Evolutionary conservation across 331 rosid species (phyloP), one percentile per base, ranked within the genome.

Genomic region (Quercus phellos): DNA sequence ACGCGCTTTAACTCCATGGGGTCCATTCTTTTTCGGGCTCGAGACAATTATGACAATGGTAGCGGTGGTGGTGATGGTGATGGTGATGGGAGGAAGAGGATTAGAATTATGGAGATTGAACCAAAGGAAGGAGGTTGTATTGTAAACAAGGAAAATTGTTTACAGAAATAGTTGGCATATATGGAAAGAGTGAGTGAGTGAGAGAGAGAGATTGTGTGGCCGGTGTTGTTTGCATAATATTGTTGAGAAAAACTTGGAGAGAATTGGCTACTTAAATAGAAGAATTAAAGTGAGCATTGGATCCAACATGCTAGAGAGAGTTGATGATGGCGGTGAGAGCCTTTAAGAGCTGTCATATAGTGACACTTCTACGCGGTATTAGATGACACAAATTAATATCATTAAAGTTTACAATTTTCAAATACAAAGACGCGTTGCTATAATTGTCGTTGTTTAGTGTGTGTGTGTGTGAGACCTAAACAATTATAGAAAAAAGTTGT

Each of bases 1-100:
- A 94, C 90, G 0, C 92, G 91, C 27, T 79, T 80, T 2, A 94
- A 71, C 78, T 94, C 99, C 10, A 42, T 22, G 2, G 80, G 82
- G 51, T 89, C 90, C 99, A 94, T 93, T 22, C 30, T 72, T 14
- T 51, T 43, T 26, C 4, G 2, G 22, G 30, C 30, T n/a, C 66
- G 78, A 5, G 17, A 54, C 0, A 80, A 64, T 0, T 53, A 73
- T 2, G 80, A 78, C 5, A 67, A n/a, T 5, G 68, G 21, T 0
- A 76, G 22, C 0, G 70, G n/a, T 0, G 61, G 17, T 1, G 78
- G n/a, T 30, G 34, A 5, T 30, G 66, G 4, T 43, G 5, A 4
- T 72, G 43, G 76, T 34, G 13, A 24, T 69, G 50, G 50, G 27
- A 2, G 19, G 32, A 53, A 54, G 6, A n/a, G 14, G 1, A n/a